Evolutionary conservation across 106 monocot species (phyloP).

Genomic region (Allium sativum): DNA sequence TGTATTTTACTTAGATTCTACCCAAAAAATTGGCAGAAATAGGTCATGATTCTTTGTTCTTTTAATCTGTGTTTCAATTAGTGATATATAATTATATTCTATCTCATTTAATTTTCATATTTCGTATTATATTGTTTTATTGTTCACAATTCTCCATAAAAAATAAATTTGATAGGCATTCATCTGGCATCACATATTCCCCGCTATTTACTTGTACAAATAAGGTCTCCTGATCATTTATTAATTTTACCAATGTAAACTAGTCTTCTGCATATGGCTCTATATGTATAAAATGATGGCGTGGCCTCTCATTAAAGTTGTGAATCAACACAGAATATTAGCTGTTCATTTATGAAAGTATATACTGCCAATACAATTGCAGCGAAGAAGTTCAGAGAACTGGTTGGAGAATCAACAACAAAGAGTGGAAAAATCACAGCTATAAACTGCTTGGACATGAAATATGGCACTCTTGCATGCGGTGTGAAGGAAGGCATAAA

Average conservation of each 20-base stretch:
- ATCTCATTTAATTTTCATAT: not conserved
- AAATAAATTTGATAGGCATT: too few relatives aligned
- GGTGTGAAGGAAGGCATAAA: constrained; percentile 67
- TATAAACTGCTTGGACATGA: constrained; percentile 86
- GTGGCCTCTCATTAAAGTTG: not conserved
- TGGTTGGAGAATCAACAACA: constrained; percentile 70
- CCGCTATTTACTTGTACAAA: too few relatives aligned
- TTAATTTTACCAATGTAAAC: not conserved
- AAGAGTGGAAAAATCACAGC: constrained; percentile 86
- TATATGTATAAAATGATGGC: not conserved
- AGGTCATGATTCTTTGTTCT: not conserved
- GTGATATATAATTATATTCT: not conserved
- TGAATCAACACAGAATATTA: not conserved
- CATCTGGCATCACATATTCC: too few relatives aligned
- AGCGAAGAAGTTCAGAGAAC: constrained; percentile 80
- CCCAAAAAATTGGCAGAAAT: not conserved
- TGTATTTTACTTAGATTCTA: not conserved
- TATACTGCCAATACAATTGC: not conserved
- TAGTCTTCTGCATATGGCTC: not conserved
- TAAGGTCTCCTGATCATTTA: too few relatives aligned
- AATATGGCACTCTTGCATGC: constrained; percentile 72
- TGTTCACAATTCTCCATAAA: too few relatives aligned
- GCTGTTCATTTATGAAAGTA: not conserved
- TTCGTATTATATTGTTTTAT: not conserved
- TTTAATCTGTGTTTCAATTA: not conserved